Evolutionary conservation across 345 rosid species (phyloP), one percentile per base, ranked within the genome.

Genomic region (Pseudoturritis turrita): DNA sequence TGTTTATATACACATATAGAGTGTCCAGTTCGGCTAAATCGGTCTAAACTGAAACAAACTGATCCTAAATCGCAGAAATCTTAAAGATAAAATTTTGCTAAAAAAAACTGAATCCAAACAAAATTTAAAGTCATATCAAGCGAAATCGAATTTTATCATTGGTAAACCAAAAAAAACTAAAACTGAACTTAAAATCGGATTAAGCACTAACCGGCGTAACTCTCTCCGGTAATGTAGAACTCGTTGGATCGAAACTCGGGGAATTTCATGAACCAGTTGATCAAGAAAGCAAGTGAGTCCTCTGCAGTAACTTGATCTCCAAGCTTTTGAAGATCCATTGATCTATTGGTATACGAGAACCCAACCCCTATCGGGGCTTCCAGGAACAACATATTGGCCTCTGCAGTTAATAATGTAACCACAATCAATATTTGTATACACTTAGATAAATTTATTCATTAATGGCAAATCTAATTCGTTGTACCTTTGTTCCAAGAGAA

Each of bases 331-430:
- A 88, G 55, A 70, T 87, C 92, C 21, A 53, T 19, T 0, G 88
- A 66, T 29, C 75, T 82, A 79, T 81, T 91, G 13, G 96, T 80
- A 81, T 91, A 91, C 1, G 97, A 91, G 70, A 89, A 89, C 7
- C 97, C 97, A 7, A 91, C 97, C 1, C 97, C 97, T 5, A 83
- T 86, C 1, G 97, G 97, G 15, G 95, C 80, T 80, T 89, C 95
- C 86, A 91, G 41, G 58, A 87, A 91, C 60, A 88, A 68, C 82
- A 91, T 70, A 73, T 91, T 91, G 37, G 97, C 96, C 75, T 49
- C 97, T 91, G 14, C 19, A 31, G n/a, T n/a, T n/a, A n/a, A n/a
- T n/a, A n/a, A n/a, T 65, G 54, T 43, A 56, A 54, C 19, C 17
- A 47, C 47, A 14, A 2, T 22, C 13, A 14, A 31, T 36, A 35